Evolutionary conservation across 108 stramenopile species (phyloP), one percentile per base, ranked within the genome.

Genomic region (Nitzschia sp.): DNA sequence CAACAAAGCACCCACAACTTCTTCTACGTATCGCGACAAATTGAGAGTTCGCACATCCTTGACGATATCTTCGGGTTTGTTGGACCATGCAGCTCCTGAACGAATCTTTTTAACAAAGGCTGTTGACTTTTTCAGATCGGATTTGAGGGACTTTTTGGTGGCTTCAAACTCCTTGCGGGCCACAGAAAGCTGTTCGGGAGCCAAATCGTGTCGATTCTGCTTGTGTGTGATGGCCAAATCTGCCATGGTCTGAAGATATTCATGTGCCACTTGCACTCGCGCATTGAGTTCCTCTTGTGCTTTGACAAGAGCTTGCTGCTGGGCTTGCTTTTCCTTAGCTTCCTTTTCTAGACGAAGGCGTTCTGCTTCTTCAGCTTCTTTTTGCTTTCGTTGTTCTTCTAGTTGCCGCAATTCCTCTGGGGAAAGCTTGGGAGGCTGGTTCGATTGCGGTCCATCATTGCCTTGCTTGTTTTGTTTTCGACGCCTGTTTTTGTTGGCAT

Each of bases 71-170:
- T 89, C 92, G 7, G 84, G 76, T 37, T 79, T 76, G 69, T 78
- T 75, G 22, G 70, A 70, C 78, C 78, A 81, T 17, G 84, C 80
- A 42, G 78, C 78, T n/a, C 89, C 87, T 8, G 78, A 65, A 63
- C 87, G 86, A 64, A 96, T 80, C 76, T 94, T 95, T 69, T 97
- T 97, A 24, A 95, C 95, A 80, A 98, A 98, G 25, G 97, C 90
- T 12, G 92, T 97, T 40, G 92, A 95, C 67, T 93, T 93, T 79
- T 98, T 98, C 61, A 98, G 79, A 75, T 98, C 96, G 34, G 92
- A 88, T 65, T 98, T 98, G 41, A 98, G 80, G 25, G 72, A 69
- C 57, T 91, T 91, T 73, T 95, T 94, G 39, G 65, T 75, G 6
- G 73, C 59, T 53, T 86, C 87, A 71, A 91, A 94, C 29, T 59